phyloP scores from a whole-genome alignment of 768 basidiomycete genomes.

The Leccinum imitatum region DNA sequence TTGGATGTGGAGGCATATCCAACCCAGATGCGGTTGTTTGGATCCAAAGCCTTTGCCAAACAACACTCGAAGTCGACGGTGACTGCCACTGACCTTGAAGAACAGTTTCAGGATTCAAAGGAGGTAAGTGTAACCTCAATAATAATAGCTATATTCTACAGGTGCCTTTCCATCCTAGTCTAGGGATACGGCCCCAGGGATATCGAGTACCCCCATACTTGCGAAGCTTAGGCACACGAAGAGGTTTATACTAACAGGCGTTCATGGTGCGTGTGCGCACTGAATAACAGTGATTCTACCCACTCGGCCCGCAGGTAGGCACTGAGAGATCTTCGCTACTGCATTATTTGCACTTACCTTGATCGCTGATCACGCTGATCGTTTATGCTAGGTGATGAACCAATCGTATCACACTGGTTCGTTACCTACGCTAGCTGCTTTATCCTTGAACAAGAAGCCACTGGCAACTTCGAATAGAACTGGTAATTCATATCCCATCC shows the following conservation, averaged over 20 bases:
- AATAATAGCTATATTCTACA: too few relatives aligned
- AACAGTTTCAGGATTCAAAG: too few relatives aligned
- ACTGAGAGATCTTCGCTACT: background rate
- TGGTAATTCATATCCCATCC: background rate
- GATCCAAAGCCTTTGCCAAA: constrained; percentile 28
- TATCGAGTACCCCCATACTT: background rate
- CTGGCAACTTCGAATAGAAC: background rate
- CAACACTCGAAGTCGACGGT: too few relatives aligned
- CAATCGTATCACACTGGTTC: background rate
- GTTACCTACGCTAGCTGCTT: background rate
- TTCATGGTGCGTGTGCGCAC: background rate
- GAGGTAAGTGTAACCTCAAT: too few relatives aligned
- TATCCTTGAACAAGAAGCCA: background rate
- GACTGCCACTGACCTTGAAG: too few relatives aligned
- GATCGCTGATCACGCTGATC: background rate
- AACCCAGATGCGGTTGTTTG: constrained; percentile 18
- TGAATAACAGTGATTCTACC: too few relatives aligned
- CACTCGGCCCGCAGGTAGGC: background rate
- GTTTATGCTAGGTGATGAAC: background rate
- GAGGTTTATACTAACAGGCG: background rate
- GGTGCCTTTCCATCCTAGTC: too few relatives aligned
- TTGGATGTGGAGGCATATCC: constrained; percentile 18
- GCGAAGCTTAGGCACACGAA: background rate
- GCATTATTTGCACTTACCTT: background rate
- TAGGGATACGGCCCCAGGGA: background rate